Base-by-base conservation (phyloP, 352 stramenopile genomes). In the Elongisporangium prolatum region DNA sequence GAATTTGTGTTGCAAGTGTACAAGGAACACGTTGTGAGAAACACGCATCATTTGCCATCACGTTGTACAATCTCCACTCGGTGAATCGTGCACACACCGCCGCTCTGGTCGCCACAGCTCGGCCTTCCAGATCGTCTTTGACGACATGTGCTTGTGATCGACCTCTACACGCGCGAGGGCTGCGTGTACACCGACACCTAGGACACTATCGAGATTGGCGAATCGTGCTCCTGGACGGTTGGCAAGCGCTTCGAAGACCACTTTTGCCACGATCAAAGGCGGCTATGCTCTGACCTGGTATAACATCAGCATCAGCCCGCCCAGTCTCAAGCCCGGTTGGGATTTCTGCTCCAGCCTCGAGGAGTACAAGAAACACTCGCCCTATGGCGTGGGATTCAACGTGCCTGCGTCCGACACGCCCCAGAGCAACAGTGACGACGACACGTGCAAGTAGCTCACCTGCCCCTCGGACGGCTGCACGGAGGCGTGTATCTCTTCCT, bases 401-500 rank as follows among this genome's bases (percentile, higher is more conserved):
- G 78, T 80, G 9, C 58, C 78, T 3, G 63, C 91, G 60, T 67
- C 80, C 56, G 57, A 91, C 40, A 74, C 74, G 11, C 77, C 80
- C 6, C 58, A 55, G 21, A 68, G 65, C 58, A 88, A 92, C 73
- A 77, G 68, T 14, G 86, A 80, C 64, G 72, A 74, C 25, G 68
- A 74, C 60, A 80, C 75, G 54, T 92, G 80, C 64, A 65, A 71
- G 16, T 56, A 84, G 52, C 57, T 93, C 52, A 79, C 62, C 53
- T 93, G 84, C 52, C 56, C 77, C 17, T 56, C 63, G 6, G 77
- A 88, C 54, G 71, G 58, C 21, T 93, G 84, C 59, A 51, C 65
- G 21, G 84, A 93, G 38, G 79, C 80, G 48, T n/a, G n/a, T 93
- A 93, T 72, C 63, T 71, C n/a, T 88, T 74, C 59, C 84, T 81